Evolutionary conservation across 371 early-diverging fungal species (phyloP), one percentile per base, ranked within the genome.

Genomic region (Dinochytrium kinnereticum): DNA sequence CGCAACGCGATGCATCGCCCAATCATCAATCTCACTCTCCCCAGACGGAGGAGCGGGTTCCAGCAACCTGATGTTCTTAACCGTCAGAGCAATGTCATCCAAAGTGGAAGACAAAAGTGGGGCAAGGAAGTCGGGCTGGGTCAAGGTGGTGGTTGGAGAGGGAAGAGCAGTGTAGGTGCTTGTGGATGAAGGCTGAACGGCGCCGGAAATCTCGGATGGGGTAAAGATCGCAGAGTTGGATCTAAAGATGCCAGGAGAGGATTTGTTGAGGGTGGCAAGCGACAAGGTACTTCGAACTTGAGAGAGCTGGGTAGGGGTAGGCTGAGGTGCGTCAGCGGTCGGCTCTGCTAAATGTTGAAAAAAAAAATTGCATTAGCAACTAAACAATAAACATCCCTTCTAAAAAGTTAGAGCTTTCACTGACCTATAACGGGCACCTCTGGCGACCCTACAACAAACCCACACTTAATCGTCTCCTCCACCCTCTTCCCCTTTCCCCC

Each of bases 91-190:
- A 61, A 61, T 3, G 34, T 61, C 61, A 10, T 61, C 61, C 61
- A 61, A 37, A 13, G 61, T 61, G 36, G 28, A 13, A 5, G 61
- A 10, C 34, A 61, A 24, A 30, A 61, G 61, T 10, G 61, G 61
- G 10, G 61, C 61, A 3, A 61, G 34, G 15, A 61, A 7, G 36
- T 61, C 61, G 19, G 61, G 61, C 24, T 61, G 61, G 2, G 61
- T 61, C 34, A 61, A 10, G 19, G 28, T 61, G 13, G 61, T 61
- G 7, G 61, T 28, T 31, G 61, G 19, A 53, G n/a, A 61, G 30
- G 61, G 34, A 36, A 44, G 44, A 34, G 36, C 10, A 10, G 61
- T 30, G 5, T 37, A 13, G 61, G 13, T 2, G 17, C 7, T 30
- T 13, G 15, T 7, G 34, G 36, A 5, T 10, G 28, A 13, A 37